Percentiles rank a stretch among this genome's conserved stretches.
phyloP scores from a whole-genome alignment of 176 grass and related monocot species.

The Juncus effusus region DNA sequence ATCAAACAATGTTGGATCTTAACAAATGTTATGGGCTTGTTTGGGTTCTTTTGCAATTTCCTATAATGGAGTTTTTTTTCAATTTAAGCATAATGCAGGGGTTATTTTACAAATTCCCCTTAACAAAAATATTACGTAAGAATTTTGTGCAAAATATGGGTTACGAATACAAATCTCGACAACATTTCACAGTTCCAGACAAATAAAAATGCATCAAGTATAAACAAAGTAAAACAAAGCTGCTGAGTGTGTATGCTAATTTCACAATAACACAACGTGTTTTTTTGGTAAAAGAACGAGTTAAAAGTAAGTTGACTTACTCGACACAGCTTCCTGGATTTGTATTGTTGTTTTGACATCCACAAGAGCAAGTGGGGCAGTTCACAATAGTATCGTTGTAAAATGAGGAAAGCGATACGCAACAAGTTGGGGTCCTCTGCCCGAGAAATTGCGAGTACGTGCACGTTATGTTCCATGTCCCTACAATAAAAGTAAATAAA shows the following conservation, averaged over 20 bases:
- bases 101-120: too few species aligned
- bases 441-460: slow-evolving; percentile 74
- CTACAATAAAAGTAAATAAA: slow-evolving; percentile 36
- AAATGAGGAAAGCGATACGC: slow-evolving; percentile 70
- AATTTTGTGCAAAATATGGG: too few species aligned
- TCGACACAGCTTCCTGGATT: slow-evolving; percentile 68
- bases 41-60: too few species aligned
- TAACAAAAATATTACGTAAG: too few species aligned
- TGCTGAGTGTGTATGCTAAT: background rate
- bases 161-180: too few species aligned
- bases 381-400: slow-evolving; percentile 66
- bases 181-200: too few species aligned
- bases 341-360: slow-evolving; percentile 57
- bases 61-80: too few species aligned
- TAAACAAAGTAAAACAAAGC: too few species aligned
- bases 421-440: slow-evolving; percentile 61
- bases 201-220: too few species aligned
- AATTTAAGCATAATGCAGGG: too few species aligned
- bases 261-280: background rate
- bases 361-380: slow-evolving; percentile 70
- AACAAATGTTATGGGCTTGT: too few species aligned
- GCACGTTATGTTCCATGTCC: slow-evolving; percentile 72
- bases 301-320: slow-evolving; percentile 39
- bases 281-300: background rate
- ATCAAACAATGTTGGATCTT: too few species aligned